phyloP scores from a whole-genome alignment of 371 early-diverging fungal species.

The Rhizomucor miehei region DNA sequence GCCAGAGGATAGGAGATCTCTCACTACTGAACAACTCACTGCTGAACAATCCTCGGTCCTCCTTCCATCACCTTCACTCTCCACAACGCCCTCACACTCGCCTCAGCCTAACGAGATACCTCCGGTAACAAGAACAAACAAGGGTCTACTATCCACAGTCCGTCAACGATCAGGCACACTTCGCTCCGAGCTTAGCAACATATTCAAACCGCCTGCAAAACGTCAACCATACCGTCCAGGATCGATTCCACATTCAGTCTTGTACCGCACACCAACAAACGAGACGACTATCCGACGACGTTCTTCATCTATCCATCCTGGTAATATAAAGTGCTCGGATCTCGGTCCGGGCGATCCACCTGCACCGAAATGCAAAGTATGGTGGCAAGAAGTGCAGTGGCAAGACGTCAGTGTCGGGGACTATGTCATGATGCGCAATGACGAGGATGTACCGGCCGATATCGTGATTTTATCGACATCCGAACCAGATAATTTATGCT shows the following conservation, averaged over 20 bases:
- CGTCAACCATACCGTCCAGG: slow-evolving; percentile 39
- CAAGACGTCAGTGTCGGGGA: slow-evolving; percentile 91
- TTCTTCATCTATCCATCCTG: slow-evolving; percentile 13
- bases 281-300: slow-evolving; percentile 8
- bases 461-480: slow-evolving; percentile 67
- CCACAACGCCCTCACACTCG: not conserved
- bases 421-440: slow-evolving; percentile 77
- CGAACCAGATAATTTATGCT: slow-evolving; percentile 64
- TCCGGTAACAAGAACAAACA: slow-evolving; percentile 2
- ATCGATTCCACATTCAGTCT: slow-evolving; percentile 46
- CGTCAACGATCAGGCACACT: slow-evolving; percentile 41
- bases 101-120: slow-evolving; percentile 2
- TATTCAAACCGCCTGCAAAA: slow-evolving; percentile 16
- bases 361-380: slow-evolving; percentile 17
- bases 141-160: slow-evolving; percentile 28
- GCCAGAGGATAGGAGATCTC: too few relatives aligned
- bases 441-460: slow-evolving; percentile 93
- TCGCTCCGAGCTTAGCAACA: slow-evolving; percentile 36
- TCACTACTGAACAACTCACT: not conserved
- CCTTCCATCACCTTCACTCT: not conserved
- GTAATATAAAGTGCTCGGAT: slow-evolving; percentile 13
- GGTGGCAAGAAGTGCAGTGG: slow-evolving; percentile 65
- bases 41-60: not conserved
- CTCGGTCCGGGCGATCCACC: slow-evolving; percentile 20
- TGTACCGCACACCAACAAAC: slow-evolving; percentile 26